Conservation (phyloP, 1,139 yeast genomes). For the Sugiyamaella pinicola region DNA sequence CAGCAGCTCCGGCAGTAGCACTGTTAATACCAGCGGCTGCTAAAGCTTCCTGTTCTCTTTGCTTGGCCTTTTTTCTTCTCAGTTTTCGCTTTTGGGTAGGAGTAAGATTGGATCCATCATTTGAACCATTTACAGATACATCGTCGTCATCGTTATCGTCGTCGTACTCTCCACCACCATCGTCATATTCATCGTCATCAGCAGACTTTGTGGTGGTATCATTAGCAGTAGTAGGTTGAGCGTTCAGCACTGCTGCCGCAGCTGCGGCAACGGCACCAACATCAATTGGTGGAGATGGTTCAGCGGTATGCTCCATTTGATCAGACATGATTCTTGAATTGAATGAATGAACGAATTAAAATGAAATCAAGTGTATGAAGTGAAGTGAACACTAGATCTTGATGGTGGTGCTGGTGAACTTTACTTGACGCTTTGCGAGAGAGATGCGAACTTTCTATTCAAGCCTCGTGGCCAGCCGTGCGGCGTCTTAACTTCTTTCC, state of each 20-base stretch:
- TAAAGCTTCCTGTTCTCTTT: slow-evolving; percentile 9
- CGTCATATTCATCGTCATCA: slow-evolving; percentile 2
- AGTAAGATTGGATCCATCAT: slow-evolving; percentile 1
- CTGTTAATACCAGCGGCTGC: slow-evolving; percentile 2
- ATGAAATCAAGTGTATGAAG: no score
- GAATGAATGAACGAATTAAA: neutral
- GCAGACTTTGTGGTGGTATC: slow-evolving; percentile 1
- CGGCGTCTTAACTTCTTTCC: neutral
- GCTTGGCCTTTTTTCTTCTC: slow-evolving; percentile 7
- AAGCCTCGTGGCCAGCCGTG: slow-evolving; percentile 6
- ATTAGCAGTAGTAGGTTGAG: slow-evolving; percentile 16
- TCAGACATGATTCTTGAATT: slow-evolving; percentile 2
- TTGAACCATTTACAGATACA: slow-evolving; percentile 2
- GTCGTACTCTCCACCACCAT: slow-evolving; percentile 1
- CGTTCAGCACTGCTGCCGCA: slow-evolving; percentile 1
- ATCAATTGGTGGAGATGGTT: slow-evolving; percentile 5
- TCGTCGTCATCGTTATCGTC: slow-evolving; percentile 9
- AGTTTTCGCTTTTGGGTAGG: slow-evolving; percentile 11
- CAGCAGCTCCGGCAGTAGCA: neutral
- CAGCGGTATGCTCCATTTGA: neutral
- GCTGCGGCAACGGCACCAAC: slow-evolving; percentile 15
- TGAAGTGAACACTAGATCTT: no score
- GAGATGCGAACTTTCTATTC: neutral
- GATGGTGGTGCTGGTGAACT: neutral
- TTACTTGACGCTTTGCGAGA: neutral